Base-by-base conservation (phyloP, 768 basidiomycete genomes). In the Multifurca ochricompacta region DNA sequence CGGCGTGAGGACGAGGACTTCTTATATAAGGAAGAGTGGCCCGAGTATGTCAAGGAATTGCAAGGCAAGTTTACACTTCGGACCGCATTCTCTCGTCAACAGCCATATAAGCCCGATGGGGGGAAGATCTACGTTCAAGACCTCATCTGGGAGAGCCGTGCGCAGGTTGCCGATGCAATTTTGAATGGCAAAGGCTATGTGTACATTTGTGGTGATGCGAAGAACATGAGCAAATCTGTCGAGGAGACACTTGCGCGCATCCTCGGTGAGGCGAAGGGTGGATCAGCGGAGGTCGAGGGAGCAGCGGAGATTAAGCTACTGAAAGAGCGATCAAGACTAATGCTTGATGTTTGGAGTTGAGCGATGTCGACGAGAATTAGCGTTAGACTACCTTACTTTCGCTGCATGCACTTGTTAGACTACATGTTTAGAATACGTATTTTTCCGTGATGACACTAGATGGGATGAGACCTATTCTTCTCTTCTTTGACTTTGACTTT, bases 111-210 rank as follows among this genome's bases (percentile, higher is more conserved):
- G 69, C 80, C 88, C 5, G 91, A 93, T 61, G 88, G 92, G 23
- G 76, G 87, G 76, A 99, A 98, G 77, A 90, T 95, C 65, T 99
- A 99, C 71, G 96, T 99, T n/a, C 96, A 99, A 72, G 92, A 99
- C 70, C 74, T 97, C 54, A 73, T 99, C 10, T 92, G 87, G 88
- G 82, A 97, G 46, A 82, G 91, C 66, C 77, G 83, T 52, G 83
- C 83, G 68, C 77, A 82, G 53, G 78, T 99, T 49, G 89, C 87
- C 9, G 84, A 94, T 52, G 85, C 88, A 16, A 91, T 99, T 62
- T 75, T 96, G 59, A 88, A 89, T 60, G 88, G 91, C 69, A 92
- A 97, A 72, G 96, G 91, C n/a, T 95, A 94, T 69, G 79, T 96
- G 2, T 97, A 97, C 70, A 90, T 97, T 59, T 97, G 94, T 63